phyloP scores from a whole-genome alignment of 345 rosid species.

The Eucalyptus regnans region DNA sequence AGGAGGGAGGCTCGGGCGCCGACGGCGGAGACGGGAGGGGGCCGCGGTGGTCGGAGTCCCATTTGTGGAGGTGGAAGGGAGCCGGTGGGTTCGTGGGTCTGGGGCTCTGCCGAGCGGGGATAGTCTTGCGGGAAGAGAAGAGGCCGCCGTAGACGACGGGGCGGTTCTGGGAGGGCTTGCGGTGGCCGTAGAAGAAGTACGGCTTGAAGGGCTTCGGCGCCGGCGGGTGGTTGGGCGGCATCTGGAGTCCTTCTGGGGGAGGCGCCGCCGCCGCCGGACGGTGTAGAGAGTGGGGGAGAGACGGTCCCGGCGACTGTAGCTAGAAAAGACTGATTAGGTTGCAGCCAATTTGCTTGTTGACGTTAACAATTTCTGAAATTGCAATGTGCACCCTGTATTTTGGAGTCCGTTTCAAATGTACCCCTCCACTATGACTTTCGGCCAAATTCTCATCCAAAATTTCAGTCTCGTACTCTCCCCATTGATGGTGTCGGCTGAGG shows the following conservation, averaged over 20 bases:
- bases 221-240: slow-evolving; percentile 13
- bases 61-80: slow-evolving; percentile 43
- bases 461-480: not conserved
- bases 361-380: not conserved
- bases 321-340: fast-evolving
- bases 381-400: not conserved
- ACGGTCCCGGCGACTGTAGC: not conserved
- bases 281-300: not conserved
- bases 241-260: not conserved
- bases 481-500: not conserved
- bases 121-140: slow-evolving; percentile 57
- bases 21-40: slow-evolving; percentile 1
- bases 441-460: not conserved
- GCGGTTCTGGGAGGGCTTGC: slow-evolving; percentile 74
- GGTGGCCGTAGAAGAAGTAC: slow-evolving; percentile 72
- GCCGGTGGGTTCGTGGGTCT: not conserved
- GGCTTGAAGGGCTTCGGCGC: slow-evolving; percentile 28
- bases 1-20: slow-evolving; percentile 4
- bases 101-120: not conserved
- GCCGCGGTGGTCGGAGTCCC: slow-evolving; percentile 48
- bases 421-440: fast-evolving
- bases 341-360: not conserved
- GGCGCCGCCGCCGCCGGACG: not conserved
- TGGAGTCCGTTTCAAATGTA: no score
- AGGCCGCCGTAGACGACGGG: slow-evolving; percentile 74